Percentiles rank a stretch among this genome's conserved stretches.
phyloP scores from a whole-genome alignment of 306 rosid species.

The Vigna nakashimae region DNA sequence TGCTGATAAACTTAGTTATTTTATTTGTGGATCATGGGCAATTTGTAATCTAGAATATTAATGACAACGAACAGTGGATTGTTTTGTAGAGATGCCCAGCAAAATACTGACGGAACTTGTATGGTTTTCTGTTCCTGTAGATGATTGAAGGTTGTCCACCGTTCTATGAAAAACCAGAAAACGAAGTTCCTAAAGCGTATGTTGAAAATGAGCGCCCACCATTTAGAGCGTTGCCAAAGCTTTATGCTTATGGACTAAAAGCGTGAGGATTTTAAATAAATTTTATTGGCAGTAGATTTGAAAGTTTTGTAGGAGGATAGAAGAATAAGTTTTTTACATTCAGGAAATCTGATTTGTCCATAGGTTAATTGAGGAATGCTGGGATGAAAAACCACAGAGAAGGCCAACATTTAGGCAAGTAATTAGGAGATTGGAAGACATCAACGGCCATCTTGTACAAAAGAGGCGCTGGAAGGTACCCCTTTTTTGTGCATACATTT shows the following conservation, averaged over 20 bases:
- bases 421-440: slow-evolving; percentile 54
- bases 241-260: slow-evolving; percentile 57
- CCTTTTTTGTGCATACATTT: slow-evolving; percentile 5
- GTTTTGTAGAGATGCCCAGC: slow-evolving; percentile 30
- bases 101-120: slow-evolving; percentile 36
- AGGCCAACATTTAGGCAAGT: slow-evolving; percentile 60
- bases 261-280: slow-evolving; percentile 49
- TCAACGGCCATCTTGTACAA: slow-evolving; percentile 38
- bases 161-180: slow-evolving; percentile 51
- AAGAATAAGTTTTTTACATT: not conserved
- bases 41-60: slow-evolving; percentile 3
- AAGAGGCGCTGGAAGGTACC: slow-evolving; percentile 55
- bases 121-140: slow-evolving; percentile 48
- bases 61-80: slow-evolving; percentile 24
- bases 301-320: slow-evolving; percentile 22
- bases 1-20: slow-evolving; percentile 13
- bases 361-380: slow-evolving; percentile 62
- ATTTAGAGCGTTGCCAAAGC: slow-evolving; percentile 51
- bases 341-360: slow-evolving; percentile 21
- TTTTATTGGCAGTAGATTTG: slow-evolving; percentile 26
- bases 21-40: slow-evolving; percentile 8
- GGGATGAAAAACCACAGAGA: slow-evolving; percentile 52
- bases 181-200: slow-evolving; percentile 62
- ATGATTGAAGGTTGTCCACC: slow-evolving; percentile 69
- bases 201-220: slow-evolving; percentile 58